phyloP scores from a whole-genome alignment of 2,329 filamentous ascomycete species.

The Penicillium frequentans region DNA sequence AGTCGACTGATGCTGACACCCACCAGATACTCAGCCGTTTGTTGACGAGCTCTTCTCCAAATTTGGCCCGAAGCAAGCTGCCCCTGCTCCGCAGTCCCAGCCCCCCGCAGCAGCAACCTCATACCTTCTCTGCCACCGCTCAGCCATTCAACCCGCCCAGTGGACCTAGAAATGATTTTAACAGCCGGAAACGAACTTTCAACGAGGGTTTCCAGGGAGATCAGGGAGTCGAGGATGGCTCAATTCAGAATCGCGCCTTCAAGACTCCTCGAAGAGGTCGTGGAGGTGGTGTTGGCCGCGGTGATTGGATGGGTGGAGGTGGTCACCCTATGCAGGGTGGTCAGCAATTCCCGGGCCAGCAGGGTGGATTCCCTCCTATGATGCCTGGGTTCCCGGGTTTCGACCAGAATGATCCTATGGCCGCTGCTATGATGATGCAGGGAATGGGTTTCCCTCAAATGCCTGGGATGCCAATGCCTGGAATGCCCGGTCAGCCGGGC shows the following conservation, averaged over 20 bases:
- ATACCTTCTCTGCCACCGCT: constrained; percentile 22
- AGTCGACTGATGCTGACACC: constrained; percentile 11
- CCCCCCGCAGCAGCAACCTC: constrained; percentile 16
- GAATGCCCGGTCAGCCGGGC: constrained; percentile 30
- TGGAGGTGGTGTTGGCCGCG: constrained; percentile 44
- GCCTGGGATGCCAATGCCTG: constrained; percentile 48
- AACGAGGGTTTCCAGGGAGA: constrained; percentile 51
- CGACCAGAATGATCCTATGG: constrained; percentile 57
- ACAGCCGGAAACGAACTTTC: constrained; percentile 54
- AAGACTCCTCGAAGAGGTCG: constrained; percentile 45
- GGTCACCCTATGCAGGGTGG: constrained; percentile 20
- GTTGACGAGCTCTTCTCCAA: constrained; percentile 57
- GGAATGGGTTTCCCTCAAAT: constrained; percentile 53
- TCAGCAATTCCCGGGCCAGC: constrained; percentile 29
- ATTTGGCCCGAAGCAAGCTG: constrained; percentile 47
- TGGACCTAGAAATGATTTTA: constrained; percentile 27
- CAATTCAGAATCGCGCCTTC: constrained; percentile 47
- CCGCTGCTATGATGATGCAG: constrained; percentile 54
- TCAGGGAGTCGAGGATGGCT: constrained; percentile 41
- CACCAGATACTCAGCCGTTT: constrained; percentile 51
- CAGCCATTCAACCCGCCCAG: constrained; percentile 24
- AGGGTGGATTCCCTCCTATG: constrained; percentile 38
- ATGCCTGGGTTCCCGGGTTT: constrained; percentile 50
- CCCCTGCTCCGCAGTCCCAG: constrained; percentile 26
- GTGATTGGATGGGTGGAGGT: constrained; percentile 40